A percentile compares a stretch with the other conserved stretches of the same genome.
Evolutionary conservation across 768 basidiomycete genomes (phyloP).

Genomic region (Phanerodontia chrysosporium): DNA sequence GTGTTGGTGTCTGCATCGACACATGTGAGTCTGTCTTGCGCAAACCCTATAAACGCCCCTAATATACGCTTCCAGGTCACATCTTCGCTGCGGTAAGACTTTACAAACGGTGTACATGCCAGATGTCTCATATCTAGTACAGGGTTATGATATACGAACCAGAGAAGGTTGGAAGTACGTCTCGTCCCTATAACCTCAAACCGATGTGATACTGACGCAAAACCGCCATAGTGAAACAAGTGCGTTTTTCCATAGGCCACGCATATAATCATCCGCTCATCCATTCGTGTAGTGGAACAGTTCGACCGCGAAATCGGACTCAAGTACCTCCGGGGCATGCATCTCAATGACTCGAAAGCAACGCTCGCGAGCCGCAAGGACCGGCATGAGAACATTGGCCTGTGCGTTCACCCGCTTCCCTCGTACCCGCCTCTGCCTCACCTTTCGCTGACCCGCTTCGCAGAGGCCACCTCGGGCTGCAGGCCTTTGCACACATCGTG

Average conservation of each 20-base stretch:
- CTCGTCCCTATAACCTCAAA: background rate
- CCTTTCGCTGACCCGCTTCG: no score
- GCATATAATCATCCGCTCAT: background rate
- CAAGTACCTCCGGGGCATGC: conserved; percentile 75
- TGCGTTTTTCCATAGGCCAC: background rate
- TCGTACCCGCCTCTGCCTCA: no score
- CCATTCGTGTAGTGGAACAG: conserved; percentile 40
- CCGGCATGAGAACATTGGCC: conserved; percentile 80
- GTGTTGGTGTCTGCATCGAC: conserved; percentile 83
- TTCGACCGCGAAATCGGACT: conserved; percentile 72
- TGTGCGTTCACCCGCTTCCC: conserved; percentile 40
- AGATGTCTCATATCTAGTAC: no score
- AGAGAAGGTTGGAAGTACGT: conserved; percentile 69
- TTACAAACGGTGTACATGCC: background rate
- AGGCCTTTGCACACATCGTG: conserved; percentile 46
- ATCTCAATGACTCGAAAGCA: conserved; percentile 81
- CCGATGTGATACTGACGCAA: background rate
- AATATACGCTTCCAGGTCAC: conserved; percentile 46
- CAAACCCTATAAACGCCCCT: background rate
- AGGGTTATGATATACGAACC: conserved; percentile 82
- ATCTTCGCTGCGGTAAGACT: conserved; percentile 66
- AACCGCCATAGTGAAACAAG: conserved; percentile 26
- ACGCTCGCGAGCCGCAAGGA: conserved; percentile 63
- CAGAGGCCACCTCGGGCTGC: conserved; percentile 67
- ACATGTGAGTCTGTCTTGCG: conserved; percentile 50